Evolutionary conservation across 1,284 basidiomycete species (phyloP), one percentile per base, ranked within the genome.

Genomic region (Porodaedalea pini): DNA sequence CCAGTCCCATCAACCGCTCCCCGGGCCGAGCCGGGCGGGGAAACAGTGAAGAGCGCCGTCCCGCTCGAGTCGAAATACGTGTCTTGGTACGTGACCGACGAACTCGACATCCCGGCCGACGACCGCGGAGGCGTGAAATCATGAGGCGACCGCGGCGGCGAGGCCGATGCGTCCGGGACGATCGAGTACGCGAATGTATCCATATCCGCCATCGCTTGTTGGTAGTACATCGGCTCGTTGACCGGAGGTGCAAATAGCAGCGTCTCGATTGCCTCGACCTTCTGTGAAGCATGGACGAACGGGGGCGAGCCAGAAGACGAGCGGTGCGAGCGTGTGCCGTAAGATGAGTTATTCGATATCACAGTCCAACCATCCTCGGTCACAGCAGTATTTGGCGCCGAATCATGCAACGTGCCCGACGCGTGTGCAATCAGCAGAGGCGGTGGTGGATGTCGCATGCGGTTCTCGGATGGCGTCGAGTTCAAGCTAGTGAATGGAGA

Each of bases 301-400:
- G 54, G 59, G 27, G 59, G 59, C 8, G 59, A 60, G 34, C 54
- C 47, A 10, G 59, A 57, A 10, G 55, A 54, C 6, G 59, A 60
- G 21, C 49, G 55, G 19, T 57, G 59, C 17, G 59, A 57, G 17
- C 45, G 53, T 8, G 45, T 19, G 32, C 51, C 52, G 32, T 44
- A 50, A 17, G 59, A 51, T 17, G 51, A 50, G 21, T 19, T 11
- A 36, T 41, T 52, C 25, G 55, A 49, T 11, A 53, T 61, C 2
- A 67, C 66, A 3, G 68, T 64, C 72, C 71, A 73, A 29, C 64
- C 66, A 54, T 71, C 70, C 27, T 71, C 66, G 5, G 70, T 67
- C 51, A 66, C 68, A 1, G 69, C 71, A 10, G 72, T 72, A 52
- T 64, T 70, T 29, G 72, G 71, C 3, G 68, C 70, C 2, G 64